Evolutionary conservation across 2,329 filamentous ascomycete species (phyloP), one percentile per base, ranked within the genome.

Genomic region (Pseudogymnoascus verrucosus): DNA sequence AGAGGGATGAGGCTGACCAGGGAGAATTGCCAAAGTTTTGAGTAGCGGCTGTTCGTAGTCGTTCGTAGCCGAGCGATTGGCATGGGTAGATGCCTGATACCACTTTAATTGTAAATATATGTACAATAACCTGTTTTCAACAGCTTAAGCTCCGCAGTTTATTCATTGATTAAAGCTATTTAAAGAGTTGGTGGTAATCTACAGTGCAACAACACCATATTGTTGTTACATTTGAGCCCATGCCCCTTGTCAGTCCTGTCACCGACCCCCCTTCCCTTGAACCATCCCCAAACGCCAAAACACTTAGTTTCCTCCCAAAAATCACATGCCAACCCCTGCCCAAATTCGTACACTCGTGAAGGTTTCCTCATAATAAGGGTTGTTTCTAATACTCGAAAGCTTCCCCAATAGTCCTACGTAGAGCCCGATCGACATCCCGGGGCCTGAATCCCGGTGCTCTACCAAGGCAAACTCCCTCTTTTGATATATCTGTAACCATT

Each of bases 401-500:
- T 57, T 57, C 51, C 28, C 28, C 28, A 11, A 63, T 62, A 28
- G 59, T 62, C 36, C 21, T 64, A n/a, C 37, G 23, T n/a, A 74
- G 69, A 47, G 73, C 72, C 23, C 68, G 64, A 65, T 74, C 73
- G 4, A 75, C 69, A 66, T 75, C 73, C 14, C 64, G 39, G 4
- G 66, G 70, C 42, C 71, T 68, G 36, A 70, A 74, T 14, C 73
- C 73, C 26, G 73, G 70, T 8, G 68, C 60, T 21, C 72, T 65
- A 16, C 73, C 72, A 12, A 75, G 60, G 64, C 73, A 74, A 16
- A 71, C 67, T 26, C 63, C 69, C 31, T 66, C 66, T n/a, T 14
- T 60, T 14, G 69, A 60, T 11, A 75, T 64, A 69, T 72, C 72
- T 74, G 39, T 5, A 34, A 23, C 14, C 26, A 23, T 63, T 14